phyloP scores from a whole-genome alignment of 164 flowering plant genomes.

The Aristolochia contorta region DNA sequence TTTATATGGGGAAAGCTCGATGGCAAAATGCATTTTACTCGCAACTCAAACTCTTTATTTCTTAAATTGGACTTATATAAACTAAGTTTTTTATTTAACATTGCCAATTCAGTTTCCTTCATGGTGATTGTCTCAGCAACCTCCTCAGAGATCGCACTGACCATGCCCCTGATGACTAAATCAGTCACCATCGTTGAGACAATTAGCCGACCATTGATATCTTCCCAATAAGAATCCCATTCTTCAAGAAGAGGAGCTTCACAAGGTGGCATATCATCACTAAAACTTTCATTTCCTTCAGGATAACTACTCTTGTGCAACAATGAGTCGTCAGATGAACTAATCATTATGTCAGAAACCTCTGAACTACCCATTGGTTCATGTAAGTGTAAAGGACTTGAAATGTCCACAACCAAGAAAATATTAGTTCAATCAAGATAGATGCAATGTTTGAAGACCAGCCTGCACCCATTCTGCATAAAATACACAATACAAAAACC shows the following conservation, averaged over 20 bases:
- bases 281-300: conserved; percentile 26
- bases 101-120: conserved; percentile 45
- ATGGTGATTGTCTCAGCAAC: conserved; percentile 43
- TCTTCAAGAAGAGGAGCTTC: conserved; percentile 34
- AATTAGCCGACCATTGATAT: conserved; percentile 48
- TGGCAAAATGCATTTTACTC: background rate
- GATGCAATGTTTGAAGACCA: background rate
- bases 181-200: conserved; percentile 83
- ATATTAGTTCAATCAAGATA: background rate
- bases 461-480: background rate
- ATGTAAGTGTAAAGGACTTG: background rate
- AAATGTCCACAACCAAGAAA: background rate
- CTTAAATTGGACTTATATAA: conserved; percentile 16
- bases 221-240: conserved; percentile 65
- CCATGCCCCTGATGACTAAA: conserved; percentile 70
- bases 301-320: conserved; percentile 10
- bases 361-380: conserved; percentile 7
- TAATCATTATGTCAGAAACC: conserved; percentile 1
- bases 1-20: no score
- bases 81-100: conserved; percentile 30
- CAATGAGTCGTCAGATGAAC: conserved; percentile 9
- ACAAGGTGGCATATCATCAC: conserved; percentile 11
- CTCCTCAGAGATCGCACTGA: conserved; percentile 59
- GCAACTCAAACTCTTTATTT: conserved; percentile 8
- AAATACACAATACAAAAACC: no score